Percentiles rank a stretch among this genome's conserved stretches.
Evolutionary conservation across 2,329 filamentous ascomycete genomes (phyloP).

Genomic region (Phialocephala subalpina): DNA sequence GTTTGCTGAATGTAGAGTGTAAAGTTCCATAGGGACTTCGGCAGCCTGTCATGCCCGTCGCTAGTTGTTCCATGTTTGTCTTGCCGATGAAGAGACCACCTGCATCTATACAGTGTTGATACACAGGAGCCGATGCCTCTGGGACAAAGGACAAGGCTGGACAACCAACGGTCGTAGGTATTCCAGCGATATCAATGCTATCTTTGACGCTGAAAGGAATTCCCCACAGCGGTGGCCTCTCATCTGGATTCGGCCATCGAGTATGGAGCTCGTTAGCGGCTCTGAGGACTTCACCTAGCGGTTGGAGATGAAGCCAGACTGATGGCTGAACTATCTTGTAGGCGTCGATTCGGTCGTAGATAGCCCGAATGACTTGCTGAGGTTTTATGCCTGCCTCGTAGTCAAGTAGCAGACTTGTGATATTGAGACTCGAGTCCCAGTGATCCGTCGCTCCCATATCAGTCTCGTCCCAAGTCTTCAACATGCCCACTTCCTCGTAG

Average conservation of each 20-base stretch:
- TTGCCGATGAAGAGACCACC: constrained; percentile 67
- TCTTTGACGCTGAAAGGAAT: constrained; percentile 60
- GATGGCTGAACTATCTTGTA: constrained; percentile 56
- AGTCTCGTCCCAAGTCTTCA: constrained; percentile 30
- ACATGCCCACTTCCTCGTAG: constrained; percentile 40
- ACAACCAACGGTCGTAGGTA: constrained; percentile 56
- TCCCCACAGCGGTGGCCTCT: constrained; percentile 58
- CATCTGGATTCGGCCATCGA: constrained; percentile 48
- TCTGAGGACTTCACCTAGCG: constrained; percentile 49
- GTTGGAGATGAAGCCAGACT: constrained; percentile 58
- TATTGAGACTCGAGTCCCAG: constrained; percentile 42
- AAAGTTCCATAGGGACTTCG: constrained; percentile 60
- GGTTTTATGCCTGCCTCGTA: constrained; percentile 40
- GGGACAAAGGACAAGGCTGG: constrained; percentile 55
- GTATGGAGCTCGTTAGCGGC: constrained; percentile 51
- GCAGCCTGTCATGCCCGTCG: constrained; percentile 59
- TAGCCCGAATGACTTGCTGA: constrained; percentile 37
- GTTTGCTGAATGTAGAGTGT: constrained; percentile 54
- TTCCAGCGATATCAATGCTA: constrained; percentile 55
- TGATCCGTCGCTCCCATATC: constrained; percentile 25
- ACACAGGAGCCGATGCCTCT: constrained; percentile 52
- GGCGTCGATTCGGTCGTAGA: constrained; percentile 42
- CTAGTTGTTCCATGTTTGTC: constrained; percentile 61
- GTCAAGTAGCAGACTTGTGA: constrained; percentile 35
- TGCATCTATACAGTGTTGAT: constrained; percentile 54